Evolutionary conservation across 176 grass and related monocot genomes (phyloP).

Genomic region (Musa acuminata): DNA sequence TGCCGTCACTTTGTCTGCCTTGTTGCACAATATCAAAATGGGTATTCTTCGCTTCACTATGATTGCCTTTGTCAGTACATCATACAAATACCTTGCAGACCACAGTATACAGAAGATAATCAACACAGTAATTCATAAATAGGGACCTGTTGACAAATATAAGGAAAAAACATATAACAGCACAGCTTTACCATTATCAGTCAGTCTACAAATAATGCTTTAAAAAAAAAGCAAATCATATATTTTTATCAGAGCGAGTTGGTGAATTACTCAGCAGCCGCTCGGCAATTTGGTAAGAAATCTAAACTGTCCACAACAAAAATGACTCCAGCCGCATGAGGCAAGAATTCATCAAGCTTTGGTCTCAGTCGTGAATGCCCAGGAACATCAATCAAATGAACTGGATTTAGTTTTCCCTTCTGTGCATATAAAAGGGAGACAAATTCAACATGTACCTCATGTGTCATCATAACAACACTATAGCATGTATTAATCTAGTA

Average conservation of each 20-base stretch:
- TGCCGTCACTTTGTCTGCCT: conserved; percentile 95
- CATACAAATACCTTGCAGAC: conserved; percentile 71
- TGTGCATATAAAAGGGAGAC: conserved; percentile 23
- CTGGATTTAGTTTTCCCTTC: conserved; percentile 62
- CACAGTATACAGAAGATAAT: background rate
- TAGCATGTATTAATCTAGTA: background rate
- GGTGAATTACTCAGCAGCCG: conserved; percentile 68
- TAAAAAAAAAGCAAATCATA: background rate
- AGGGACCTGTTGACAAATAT: background rate
- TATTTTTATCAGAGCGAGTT: conserved; percentile 1
- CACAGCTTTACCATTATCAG: too few relatives aligned
- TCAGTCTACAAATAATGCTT: background rate
- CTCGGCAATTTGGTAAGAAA: conserved; percentile 76
- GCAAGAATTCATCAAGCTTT: conserved; percentile 79
- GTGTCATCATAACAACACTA: background rate
- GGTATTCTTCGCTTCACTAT: conserved; percentile 69
- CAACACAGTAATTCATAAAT: background rate
- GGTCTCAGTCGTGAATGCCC: conserved; percentile 90
- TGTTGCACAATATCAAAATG: conserved; percentile 88
- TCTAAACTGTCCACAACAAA: conserved; percentile 83
- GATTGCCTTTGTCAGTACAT: conserved; percentile 74
- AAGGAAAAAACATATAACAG: background rate
- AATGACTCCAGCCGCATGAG: conserved; percentile 64
- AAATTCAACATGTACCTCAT: background rate
- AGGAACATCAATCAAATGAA: conserved; percentile 90